A percentile compares a stretch with the other conserved stretches of the same genome.
phyloP scores from a whole-genome alignment of 140 eudicot species.

The Anethum foeniculum region DNA sequence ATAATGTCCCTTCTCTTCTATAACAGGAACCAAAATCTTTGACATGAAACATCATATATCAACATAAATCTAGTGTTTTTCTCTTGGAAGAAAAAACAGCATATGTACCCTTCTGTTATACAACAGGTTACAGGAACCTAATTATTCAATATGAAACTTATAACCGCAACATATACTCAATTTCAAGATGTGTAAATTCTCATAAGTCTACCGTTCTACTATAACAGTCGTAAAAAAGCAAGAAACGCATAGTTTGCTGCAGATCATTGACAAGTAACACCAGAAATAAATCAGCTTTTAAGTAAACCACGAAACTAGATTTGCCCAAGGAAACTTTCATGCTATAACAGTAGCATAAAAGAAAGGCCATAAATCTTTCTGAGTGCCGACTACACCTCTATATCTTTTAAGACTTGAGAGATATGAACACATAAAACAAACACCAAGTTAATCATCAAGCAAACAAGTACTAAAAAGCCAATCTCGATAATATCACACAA shows the following conservation, averaged over 20 bases:
- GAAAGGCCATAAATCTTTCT: background rate
- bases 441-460: background rate
- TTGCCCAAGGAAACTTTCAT: background rate
- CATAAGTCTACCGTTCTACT: background rate
- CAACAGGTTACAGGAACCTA: background rate
- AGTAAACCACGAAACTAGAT: background rate
- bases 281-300: background rate
- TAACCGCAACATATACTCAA: background rate
- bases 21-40: background rate
- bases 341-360: constrained; percentile 5
- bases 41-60: background rate
- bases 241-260: background rate
- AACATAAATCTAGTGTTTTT: background rate
- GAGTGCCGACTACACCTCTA: background rate
- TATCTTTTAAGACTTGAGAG: background rate
- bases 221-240: background rate
- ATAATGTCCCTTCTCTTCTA: background rate
- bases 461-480: background rate
- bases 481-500: background rate
- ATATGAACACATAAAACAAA: background rate
- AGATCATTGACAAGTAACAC: background rate
- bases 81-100: background rate
- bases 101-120: background rate
- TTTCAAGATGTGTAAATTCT: background rate
- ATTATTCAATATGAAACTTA: background rate